Base-by-base conservation (phyloP, 2,329 filamentous ascomycete genomes). In the Fusarium verrucosum region DNA sequence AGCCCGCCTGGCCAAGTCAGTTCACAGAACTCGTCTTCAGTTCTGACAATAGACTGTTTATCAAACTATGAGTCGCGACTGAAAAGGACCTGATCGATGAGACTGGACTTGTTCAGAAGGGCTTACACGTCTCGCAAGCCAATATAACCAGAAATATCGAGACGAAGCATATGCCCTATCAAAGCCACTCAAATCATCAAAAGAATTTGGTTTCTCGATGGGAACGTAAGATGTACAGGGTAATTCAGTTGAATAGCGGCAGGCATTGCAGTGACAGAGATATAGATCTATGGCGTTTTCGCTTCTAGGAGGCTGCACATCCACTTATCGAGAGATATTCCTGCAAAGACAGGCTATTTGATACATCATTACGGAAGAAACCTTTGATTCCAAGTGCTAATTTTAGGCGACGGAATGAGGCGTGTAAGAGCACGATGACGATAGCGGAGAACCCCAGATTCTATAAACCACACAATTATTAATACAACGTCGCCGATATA, bases 91-190 rank as follows among this genome's bases (percentile, higher is more conserved):
- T 28, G 37, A 37, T 33, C 55, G 30, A 30, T 37, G 23, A 57
- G 16, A 44, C 26, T 57, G 43, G 17, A 41, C 37, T 41, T 89
- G 83, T 67, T 89, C 86, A 1, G 77, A 73, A 73, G 86, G 91
- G 64, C 87, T 88, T 6, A 89, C 81, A 52, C 85, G 78, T 3
- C 73, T 78, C 4, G 76, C 83, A 72, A 82, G 83, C 89, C 89
- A 92, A 20, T 87, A 80, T 37, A 92, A 68, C 85, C 86, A 82
- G 58, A 82, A 81, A 60, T 77, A 78, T 7, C 74, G 68, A 3
- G 62, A 71, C 3, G 64, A 62, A 3, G 33, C 38, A 16, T 66
- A 55, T 1, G 8, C 5, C 0, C n/a, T 19, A 11, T 26, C 10
- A 16, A 66, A 63, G 11, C 23, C 50, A 1, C 19, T 44, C 19